Evolutionary conservation across 495 filamentous ascomycete species (phyloP).

Genomic region (Usnea hakonensis): DNA sequence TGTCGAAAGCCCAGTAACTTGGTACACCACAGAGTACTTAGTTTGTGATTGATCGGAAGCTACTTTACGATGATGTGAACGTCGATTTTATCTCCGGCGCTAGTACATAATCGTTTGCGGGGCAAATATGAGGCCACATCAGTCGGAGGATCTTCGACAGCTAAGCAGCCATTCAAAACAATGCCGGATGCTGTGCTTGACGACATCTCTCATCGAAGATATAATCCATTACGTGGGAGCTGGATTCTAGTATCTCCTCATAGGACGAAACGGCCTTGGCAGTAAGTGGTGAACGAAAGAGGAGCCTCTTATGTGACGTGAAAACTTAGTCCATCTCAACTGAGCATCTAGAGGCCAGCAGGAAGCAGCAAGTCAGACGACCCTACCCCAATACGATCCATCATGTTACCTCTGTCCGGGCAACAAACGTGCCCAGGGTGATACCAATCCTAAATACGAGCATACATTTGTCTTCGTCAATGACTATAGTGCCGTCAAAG

Average conservation of each 20-base stretch:
- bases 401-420: constrained; percentile 95
- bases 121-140: neutral
- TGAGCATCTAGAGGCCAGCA: constrained; percentile 65
- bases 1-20: no score
- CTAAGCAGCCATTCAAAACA: constrained; percentile 3
- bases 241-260: constrained; percentile 94
- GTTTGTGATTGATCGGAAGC: neutral
- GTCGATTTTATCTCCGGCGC: neutral
- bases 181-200: constrained; percentile 73
- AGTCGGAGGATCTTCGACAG: no score
- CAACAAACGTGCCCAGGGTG: constrained; percentile 85
- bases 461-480: constrained; percentile 93
- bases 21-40: no score
- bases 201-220: constrained; percentile 94
- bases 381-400: constrained; percentile 72
- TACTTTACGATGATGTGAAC: neutral
- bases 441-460: constrained; percentile 77
- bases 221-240: constrained; percentile 81
- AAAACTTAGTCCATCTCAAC: constrained; percentile 9
- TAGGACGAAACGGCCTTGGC: constrained; percentile 94
- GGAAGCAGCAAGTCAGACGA: constrained; percentile 70
- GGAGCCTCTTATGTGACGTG: constrained; percentile 1
- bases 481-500: constrained; percentile 95
- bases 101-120: constrained; percentile 1
- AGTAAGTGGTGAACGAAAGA: constrained; percentile 53